phyloP scores from a whole-genome alignment of 345 rosid genomes.

The Cardamine occulta region DNA sequence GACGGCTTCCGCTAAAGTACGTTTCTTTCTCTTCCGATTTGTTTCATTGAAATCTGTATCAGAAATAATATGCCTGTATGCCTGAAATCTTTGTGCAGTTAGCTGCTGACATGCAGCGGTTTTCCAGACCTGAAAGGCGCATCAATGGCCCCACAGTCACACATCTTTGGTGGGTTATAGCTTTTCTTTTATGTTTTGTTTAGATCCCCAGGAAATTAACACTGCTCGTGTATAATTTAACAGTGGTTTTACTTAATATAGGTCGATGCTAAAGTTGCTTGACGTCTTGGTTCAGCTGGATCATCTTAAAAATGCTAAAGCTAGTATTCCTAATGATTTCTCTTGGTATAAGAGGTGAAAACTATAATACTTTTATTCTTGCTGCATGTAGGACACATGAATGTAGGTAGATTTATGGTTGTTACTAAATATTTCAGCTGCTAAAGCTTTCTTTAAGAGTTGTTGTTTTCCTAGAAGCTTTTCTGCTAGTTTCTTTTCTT shows the following conservation, averaged over 20 bases:
- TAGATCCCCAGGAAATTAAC: background rate
- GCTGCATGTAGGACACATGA: background rate
- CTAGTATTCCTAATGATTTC: constrained; percentile 99
- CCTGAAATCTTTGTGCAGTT: constrained; percentile 65
- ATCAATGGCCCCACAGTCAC: constrained; percentile 97
- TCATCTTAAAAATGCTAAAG: constrained; percentile 98
- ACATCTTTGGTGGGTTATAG: constrained; percentile 73
- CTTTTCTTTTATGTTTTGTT: background rate
- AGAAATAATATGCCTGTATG: constrained; percentile 11
- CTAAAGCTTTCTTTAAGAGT: constrained; percentile 10
- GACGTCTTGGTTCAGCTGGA: constrained; percentile 98
- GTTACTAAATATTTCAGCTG: background rate
- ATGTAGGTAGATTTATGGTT: constrained; percentile 7
- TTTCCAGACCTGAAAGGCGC: constrained; percentile 95
- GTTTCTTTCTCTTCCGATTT: constrained; percentile 16
- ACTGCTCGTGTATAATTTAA: constrained; percentile 16
- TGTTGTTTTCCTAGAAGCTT: constrained; percentile 7
- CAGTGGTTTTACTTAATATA: constrained; percentile 42
- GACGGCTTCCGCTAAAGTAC: constrained; percentile 89
- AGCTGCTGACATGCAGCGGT: constrained; percentile 99
- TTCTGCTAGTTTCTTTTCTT: constrained; percentile 22
- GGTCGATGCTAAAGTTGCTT: constrained; percentile 96
- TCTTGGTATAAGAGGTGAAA: constrained; percentile 97
- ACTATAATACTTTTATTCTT: background rate
- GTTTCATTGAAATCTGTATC: constrained; percentile 17